These are phyloP conservation scores for Pythium brassicae DNA, from an alignment of 352 stramenopile species.

Conservation along the genomic window DNA sequence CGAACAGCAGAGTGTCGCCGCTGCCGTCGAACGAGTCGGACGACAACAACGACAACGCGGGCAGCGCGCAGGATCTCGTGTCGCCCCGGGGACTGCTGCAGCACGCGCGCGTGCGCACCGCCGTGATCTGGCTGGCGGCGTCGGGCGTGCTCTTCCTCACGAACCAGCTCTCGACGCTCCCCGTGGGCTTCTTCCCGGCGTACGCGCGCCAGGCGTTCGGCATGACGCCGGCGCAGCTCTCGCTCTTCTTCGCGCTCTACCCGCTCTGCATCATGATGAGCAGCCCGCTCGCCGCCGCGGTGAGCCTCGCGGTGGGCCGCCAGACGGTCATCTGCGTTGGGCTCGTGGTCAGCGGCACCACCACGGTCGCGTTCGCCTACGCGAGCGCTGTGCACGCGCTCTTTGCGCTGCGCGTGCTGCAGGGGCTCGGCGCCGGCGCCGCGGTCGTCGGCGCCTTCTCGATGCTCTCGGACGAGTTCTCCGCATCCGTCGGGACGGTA, in stretches of 20 bases:
- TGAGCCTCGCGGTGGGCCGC: constrained; percentile 37
- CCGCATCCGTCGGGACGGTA: constrained; percentile 39
- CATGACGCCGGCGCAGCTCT: constrained; percentile 46
- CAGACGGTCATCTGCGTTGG: constrained; percentile 70
- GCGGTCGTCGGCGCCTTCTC: constrained; percentile 63
- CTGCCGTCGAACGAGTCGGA: constrained; percentile 16
- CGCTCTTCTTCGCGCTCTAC: constrained; percentile 71
- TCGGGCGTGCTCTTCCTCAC: constrained; percentile 59
- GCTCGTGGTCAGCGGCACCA: constrained; percentile 53
- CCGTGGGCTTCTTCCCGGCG: constrained; percentile 68
- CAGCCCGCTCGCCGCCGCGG: constrained; percentile 45
- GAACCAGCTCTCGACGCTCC: constrained; percentile 71
- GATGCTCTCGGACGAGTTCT: constrained; percentile 68
- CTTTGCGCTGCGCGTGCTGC: constrained; percentile 48
- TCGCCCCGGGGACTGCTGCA: constrained; percentile 49
- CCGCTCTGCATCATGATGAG: constrained; percentile 73
- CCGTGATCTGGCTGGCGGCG: constrained; percentile 43
- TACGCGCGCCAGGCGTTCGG: constrained; percentile 43
- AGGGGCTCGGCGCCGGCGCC: constrained; percentile 53
- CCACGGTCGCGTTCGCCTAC: constrained; percentile 70
- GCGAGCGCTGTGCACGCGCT: constrained; percentile 25
- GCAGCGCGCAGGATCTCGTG: constrained; percentile 41
- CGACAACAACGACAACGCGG: constrained; percentile 31
- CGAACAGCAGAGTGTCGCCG: constrained; percentile 9
- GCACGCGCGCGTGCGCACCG: constrained; percentile 30